Base-by-base conservation (phyloP, 169 alveolate species). In the Perkinsus marinus region DNA sequence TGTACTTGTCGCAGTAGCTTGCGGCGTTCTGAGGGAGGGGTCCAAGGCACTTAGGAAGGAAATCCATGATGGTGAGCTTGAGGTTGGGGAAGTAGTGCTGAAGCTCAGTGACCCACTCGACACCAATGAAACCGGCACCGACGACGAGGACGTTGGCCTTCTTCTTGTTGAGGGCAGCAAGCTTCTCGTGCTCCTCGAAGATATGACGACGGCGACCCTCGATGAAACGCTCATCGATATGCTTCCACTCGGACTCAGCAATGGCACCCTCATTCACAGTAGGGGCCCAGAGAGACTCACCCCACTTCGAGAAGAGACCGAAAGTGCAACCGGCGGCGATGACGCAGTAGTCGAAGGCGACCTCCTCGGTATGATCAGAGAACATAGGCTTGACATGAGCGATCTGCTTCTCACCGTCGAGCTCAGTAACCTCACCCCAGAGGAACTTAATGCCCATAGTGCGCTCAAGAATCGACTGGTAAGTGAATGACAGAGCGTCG, bases 61-160 rank as follows among this genome's bases (percentile, higher is more conserved):
- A 92, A 47, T 92, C 94, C 90, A 92, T 92, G 91, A 92, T 91
- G 79, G 94, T 91, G 43, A 92, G 68, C 91, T 92, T 90, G 79
- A 92, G 90, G 30, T 79, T 57, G 34, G 94, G 94, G 46, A 92
- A 92, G 93, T 46, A 92, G 43, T 92, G 90, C 92, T 92, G 92
- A 46, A 92, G 90, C 91, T 92, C 94, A 2, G 94, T 92, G 41
- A 79, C 94, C 94, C 94, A 92, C 91, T 92, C 94, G 39, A 92
- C 94, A 2, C 94, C 94, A 68, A 92, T 92, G 68, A 92, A 92
- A 34, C 94, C 94, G n/a, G 94, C 94, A 0, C 94, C 94, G 38
- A 47, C 91, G 0, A 92, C 94, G 79, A 92, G 68, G 0, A 92
- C 46, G 10, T 90, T 92, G 43, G 94, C 92, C 43, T 90, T 89